Base-by-base conservation (phyloP, 2,329 filamentous ascomycete species). In the Xylariales sp. region DNA sequence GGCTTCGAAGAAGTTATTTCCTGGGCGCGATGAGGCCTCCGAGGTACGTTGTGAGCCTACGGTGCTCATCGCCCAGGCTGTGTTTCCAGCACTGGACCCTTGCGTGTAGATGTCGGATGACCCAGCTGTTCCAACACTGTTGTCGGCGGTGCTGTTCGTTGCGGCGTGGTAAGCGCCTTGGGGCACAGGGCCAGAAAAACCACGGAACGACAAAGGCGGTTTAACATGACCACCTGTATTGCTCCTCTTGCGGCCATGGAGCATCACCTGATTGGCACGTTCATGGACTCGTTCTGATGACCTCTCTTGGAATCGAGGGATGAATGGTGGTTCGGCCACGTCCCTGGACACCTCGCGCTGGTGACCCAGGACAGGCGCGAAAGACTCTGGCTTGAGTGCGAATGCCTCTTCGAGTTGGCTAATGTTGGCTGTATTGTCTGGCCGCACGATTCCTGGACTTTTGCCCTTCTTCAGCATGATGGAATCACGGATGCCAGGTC, bases 401-500 rank as follows among this genome's bases (percentile, higher is more conserved):
- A 52, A 40, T 1, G 47, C 46, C 16, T 56, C 53, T 19, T 74
- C 68, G 1, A 64, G 51, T 4, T 63, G 60, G 21, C 61, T 58
- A 44, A 63, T 69, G 42, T 58, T 65, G 6, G 53, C 45, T 4
- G 53, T 47, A 35, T 64, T 9, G 38, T 38, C 34, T 46, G 41
- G 16, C 50, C 61, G 58, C 27, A 64, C 58, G 52, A 50, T 45
- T 42, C 29, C 51, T 48, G 71, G 69, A 35, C 67, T 68, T 51
- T 78, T 84, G 33, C 84, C 80, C 65, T 96, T 96, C 10, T 90
- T 88, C 16, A 96, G 72, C 34, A 87, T 81, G 46, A 96, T 94
- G 1, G 90, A 95, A 63, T 97, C 90, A 35, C 88, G 81, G 50
- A 95, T 91, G 4, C 74, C 74, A 5, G 57, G 66, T 50, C 60